Percentiles rank a stretch among this genome's conserved stretches.
Conservation (phyloP, 169 alveolate genomes). For the Plasmodium ovale region DNA sequence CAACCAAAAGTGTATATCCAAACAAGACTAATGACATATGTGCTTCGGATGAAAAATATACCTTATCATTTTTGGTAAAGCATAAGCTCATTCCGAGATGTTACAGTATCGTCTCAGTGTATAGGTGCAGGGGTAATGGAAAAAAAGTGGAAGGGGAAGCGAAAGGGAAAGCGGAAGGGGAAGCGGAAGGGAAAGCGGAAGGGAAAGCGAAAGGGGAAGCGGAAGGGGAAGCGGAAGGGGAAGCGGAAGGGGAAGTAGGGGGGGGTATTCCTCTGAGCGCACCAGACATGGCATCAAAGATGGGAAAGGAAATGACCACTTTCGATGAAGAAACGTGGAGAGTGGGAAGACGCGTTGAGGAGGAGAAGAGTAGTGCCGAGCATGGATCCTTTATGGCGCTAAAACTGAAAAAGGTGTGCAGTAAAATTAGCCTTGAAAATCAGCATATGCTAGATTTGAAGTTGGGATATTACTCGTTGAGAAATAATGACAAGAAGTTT, state of each 20-base stretch:
- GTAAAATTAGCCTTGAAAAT: not conserved
- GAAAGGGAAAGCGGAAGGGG: not conserved
- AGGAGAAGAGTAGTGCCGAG: not conserved
- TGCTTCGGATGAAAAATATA: too few relatives aligned
- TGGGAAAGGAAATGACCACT: not conserved
- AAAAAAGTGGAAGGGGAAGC: too few relatives aligned
- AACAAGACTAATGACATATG: too few relatives aligned
- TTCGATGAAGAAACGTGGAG: not conserved
- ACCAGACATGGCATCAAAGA: not conserved
- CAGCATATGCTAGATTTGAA: constrained; percentile 68
- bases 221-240: not conserved
- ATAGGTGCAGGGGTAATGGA: too few relatives aligned
- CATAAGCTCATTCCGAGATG: too few relatives aligned
- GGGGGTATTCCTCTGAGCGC: not conserved
- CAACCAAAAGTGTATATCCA: too few relatives aligned
- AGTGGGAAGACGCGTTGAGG: not conserved
- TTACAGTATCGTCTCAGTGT: too few relatives aligned
- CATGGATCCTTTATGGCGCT: constrained; percentile 10
- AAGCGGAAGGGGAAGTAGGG: not conserved
- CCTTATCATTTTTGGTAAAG: too few relatives aligned
- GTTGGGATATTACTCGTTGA: constrained; percentile 48
- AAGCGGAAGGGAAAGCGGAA: not conserved
- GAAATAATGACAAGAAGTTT: constrained; percentile 43
- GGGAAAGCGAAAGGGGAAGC: not conserved
- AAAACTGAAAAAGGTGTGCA: constrained; percentile 34